A percentile compares a stretch with the other conserved stretches of the same genome.
phyloP scores from a whole-genome alignment of 352 stramenopile species.

The Pythium volutum region DNA sequence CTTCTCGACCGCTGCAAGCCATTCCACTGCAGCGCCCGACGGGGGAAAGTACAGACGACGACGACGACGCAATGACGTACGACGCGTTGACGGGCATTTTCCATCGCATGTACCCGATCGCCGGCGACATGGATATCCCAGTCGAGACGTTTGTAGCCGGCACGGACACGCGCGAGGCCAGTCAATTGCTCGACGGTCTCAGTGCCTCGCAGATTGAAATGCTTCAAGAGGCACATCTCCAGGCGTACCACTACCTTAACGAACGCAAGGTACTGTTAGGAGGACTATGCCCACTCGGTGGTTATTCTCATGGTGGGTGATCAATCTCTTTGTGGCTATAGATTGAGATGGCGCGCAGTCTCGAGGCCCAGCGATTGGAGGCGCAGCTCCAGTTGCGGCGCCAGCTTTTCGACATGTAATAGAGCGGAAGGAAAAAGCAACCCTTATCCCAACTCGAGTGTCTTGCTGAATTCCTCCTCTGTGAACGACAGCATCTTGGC shows the following conservation, averaged over 20 bases:
- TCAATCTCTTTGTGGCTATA: constrained; percentile 25
- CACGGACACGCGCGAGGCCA: constrained; percentile 37
- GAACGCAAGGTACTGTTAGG: constrained; percentile 85
- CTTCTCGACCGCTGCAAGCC: background rate
- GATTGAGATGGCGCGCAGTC: constrained; percentile 69
- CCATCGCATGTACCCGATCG: constrained; percentile 63
- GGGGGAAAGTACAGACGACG: background rate
- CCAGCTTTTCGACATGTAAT: constrained; percentile 51
- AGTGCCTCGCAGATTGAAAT: constrained; percentile 84
- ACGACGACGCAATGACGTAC: constrained; percentile 31
- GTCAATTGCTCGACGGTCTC: constrained; percentile 47
- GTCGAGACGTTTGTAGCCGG: constrained; percentile 77
- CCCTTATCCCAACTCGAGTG: constrained; percentile 48
- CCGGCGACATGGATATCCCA: constrained; percentile 65
- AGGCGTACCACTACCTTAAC: constrained; percentile 78
- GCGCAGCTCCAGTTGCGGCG: constrained; percentile 63
- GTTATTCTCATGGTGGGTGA: no score
- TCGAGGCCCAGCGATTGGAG: constrained; percentile 73
- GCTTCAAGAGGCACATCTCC: constrained; percentile 77
- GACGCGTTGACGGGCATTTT: constrained; percentile 53
- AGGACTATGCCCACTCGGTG: no score
- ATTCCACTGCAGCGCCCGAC: background rate
- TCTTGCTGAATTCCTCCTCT: constrained; percentile 81
- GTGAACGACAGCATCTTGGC: constrained; percentile 87
- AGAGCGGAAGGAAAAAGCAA: background rate